These are phyloP conservation scores for Tuber calosporum DNA, from an alignment of 495 filamentous ascomycete species.

Conservation along the genomic window DNA sequence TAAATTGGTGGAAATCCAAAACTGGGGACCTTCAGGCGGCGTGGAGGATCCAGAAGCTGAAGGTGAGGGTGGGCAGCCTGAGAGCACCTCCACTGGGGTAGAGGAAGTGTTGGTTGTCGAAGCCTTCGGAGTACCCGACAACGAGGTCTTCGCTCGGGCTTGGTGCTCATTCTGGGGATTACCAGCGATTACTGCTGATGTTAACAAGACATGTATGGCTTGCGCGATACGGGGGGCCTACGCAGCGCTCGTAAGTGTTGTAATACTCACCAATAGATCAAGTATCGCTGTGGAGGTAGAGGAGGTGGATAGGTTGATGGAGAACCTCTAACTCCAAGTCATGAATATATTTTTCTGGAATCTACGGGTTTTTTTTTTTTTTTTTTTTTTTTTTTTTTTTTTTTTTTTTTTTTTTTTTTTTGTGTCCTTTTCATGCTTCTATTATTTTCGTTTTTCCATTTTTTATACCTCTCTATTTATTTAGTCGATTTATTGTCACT, in stretches of 20 bases:
- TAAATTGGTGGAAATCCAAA: slow-evolving; percentile 54
- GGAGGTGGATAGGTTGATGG: slow-evolving; percentile 43
- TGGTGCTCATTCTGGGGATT: slow-evolving; percentile 67
- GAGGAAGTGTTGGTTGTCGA: slow-evolving; percentile 62
- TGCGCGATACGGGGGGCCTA: slow-evolving; percentile 66
- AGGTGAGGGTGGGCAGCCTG: slow-evolving; percentile 23
- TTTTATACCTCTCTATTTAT: slow-evolving; percentile 8
- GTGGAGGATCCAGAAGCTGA: slow-evolving; percentile 23
- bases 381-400: slow-evolving; percentile 7
- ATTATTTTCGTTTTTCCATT: background rate
- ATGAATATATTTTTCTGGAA: slow-evolving; percentile 17
- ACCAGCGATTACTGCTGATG: slow-evolving; percentile 58
- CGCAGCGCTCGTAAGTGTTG: slow-evolving; percentile 60
- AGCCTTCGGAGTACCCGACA: slow-evolving; percentile 62
- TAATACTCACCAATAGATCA: slow-evolving; percentile 56
- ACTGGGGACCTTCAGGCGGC: slow-evolving; percentile 51
- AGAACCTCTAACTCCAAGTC: slow-evolving; percentile 23
- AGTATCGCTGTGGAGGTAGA: slow-evolving; percentile 44
- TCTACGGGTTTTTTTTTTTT: slow-evolving; percentile 9
- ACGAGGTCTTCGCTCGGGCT: slow-evolving; percentile 64
- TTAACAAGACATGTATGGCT: slow-evolving; percentile 61
- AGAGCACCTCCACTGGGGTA: slow-evolving; percentile 34
- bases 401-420: slow-evolving; percentile 9
- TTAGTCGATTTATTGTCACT: slow-evolving; percentile 3
- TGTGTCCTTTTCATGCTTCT: slow-evolving; percentile 3